Conservation (phyloP, 768 basidiomycete genomes). For the Trametes gibbosa region DNA sequence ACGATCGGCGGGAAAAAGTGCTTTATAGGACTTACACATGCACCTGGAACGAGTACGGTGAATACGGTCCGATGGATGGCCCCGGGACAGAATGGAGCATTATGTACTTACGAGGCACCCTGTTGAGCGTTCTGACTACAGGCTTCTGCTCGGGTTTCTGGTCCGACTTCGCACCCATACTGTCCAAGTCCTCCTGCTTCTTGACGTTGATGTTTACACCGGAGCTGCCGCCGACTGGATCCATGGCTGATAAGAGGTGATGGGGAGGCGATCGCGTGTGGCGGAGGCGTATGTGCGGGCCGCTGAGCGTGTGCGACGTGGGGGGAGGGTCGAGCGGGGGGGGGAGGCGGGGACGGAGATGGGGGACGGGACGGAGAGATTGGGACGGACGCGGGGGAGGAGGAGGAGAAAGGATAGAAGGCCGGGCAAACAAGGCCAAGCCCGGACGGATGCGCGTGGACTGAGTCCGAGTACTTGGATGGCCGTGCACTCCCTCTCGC, state of each 20-base stretch:
- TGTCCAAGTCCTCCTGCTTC: conserved; percentile 61
- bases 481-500: neutral
- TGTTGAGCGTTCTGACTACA: conserved; percentile 74
- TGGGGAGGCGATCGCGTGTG: conserved; percentile 2
- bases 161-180: conserved; percentile 37
- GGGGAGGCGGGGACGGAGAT: conserved; percentile 2
- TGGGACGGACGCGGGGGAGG: conserved; percentile 1
- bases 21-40: conserved; percentile 58
- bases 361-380: conserved; percentile 8
- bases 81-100: conserved; percentile 16
- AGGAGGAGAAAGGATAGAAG: neutral
- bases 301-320: neutral
- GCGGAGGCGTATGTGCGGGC: neutral
- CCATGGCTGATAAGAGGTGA: conserved; percentile 21
- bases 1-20: neutral
- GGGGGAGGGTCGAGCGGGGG: neutral
- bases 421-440: conserved; percentile 24
- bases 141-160: conserved; percentile 71
- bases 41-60: conserved; percentile 48
- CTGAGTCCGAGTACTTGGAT: neutral
- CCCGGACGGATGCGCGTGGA: conserved; percentile 1
- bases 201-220: conserved; percentile 36
- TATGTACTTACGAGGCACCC: conserved; percentile 73
- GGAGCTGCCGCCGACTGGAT: conserved; percentile 21
- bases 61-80: conserved; percentile 18